These are phyloP conservation scores for Cydonia oblonga DNA, from an alignment of 331 rosid species.

Conservation along the genomic window DNA sequence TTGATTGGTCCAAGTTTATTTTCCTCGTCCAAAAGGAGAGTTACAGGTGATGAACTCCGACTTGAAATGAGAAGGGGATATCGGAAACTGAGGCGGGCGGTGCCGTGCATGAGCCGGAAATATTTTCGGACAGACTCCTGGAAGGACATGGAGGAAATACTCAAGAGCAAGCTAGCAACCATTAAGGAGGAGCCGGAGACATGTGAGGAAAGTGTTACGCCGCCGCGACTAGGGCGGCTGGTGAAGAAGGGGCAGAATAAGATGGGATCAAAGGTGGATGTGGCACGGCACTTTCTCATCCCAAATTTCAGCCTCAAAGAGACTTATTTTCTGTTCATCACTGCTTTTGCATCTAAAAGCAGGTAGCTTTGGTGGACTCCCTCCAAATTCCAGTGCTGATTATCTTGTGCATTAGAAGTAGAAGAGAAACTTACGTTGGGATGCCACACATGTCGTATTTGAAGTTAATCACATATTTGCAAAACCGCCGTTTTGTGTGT, in stretches of 20 bases:
- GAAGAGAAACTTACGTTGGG: background rate
- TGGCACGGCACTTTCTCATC: slow-evolving; percentile 19
- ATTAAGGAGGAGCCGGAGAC: slow-evolving; percentile 60
- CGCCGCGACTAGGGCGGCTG: slow-evolving; percentile 28
- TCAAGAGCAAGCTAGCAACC: slow-evolving; percentile 61
- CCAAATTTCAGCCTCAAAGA: slow-evolving; percentile 46
- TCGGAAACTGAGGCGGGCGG: slow-evolving; percentile 37
- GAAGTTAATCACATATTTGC: too few species aligned
- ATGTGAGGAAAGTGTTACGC: slow-evolving; percentile 31
- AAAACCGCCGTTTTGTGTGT: background rate
- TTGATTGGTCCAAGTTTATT: background rate
- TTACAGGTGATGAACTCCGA: background rate
- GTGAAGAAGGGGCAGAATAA: slow-evolving; percentile 33
- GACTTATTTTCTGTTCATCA: slow-evolving; percentile 36
- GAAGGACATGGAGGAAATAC: slow-evolving; percentile 53
- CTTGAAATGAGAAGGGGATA: slow-evolving; percentile 46
- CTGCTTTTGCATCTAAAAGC: slow-evolving; percentile 41
- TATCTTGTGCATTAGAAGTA: background rate
- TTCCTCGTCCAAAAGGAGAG: background rate
- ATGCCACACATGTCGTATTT: background rate
- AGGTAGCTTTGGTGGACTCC: slow-evolving; percentile 23
- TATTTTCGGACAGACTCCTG: slow-evolving; percentile 33
- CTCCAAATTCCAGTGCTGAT: slow-evolving; percentile 21
- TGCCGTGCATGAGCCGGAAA: slow-evolving; percentile 52
- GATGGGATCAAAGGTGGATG: slow-evolving; percentile 26